These are phyloP conservation scores for Dipteronia sinensis DNA, from an alignment of 345 rosid species.

Conservation along the genomic window DNA sequence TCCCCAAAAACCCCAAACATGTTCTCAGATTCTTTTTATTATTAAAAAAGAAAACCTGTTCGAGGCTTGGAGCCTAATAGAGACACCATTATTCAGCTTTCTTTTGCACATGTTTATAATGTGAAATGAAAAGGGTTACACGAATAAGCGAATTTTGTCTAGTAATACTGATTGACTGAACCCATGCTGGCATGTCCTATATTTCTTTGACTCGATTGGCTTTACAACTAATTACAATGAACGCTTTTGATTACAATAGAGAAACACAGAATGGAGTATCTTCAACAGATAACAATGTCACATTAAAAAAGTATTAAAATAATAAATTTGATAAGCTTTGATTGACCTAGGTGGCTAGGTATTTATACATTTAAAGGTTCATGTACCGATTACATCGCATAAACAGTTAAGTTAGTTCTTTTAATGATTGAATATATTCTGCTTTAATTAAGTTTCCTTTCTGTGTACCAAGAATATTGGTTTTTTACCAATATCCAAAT, in stretches of 20 bases:
- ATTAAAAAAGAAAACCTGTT: too few species aligned
- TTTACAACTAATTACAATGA: background rate
- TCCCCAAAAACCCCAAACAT: too few species aligned
- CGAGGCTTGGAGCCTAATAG: background rate
- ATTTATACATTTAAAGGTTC: slow-evolving; percentile 15
- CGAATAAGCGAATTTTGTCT: background rate
- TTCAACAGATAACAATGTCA: background rate
- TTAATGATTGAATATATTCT: background rate
- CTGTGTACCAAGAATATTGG: background rate
- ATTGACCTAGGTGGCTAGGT: background rate
- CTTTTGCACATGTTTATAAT: slow-evolving; percentile 15
- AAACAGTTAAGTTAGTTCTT: slow-evolving; percentile 10
- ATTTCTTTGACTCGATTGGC: background rate
- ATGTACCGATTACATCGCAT: slow-evolving; percentile 29
- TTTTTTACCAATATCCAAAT: background rate
- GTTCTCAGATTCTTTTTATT: too few species aligned
- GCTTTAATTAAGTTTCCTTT: background rate
- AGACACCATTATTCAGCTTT: background rate
- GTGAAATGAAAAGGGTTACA: slow-evolving; percentile 6
- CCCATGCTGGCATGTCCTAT: background rate
- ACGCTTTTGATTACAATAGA: background rate
- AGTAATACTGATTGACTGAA: background rate
- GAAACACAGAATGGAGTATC: background rate
- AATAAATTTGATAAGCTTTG: slow-evolving; percentile 7
- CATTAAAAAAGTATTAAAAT: background rate